These are phyloP conservation scores for Yarrowia hollandica DNA, from an alignment of 805 yeast genomes.

Conservation along the genomic window DNA sequence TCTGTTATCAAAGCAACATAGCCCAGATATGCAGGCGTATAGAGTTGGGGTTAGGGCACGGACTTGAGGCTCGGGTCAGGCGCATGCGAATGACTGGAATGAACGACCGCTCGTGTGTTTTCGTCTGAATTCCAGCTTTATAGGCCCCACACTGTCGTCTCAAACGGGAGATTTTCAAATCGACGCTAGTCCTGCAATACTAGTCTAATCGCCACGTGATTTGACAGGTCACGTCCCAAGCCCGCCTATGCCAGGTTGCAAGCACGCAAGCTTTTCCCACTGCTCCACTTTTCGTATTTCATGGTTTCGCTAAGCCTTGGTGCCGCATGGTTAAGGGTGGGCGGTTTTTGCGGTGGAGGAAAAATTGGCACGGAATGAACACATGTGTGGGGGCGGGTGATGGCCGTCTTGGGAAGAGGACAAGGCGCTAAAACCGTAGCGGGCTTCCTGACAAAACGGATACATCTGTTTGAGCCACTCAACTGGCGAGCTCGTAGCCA, in stretches of 20 bases:
- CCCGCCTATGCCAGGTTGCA: no score
- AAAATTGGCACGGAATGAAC: neutral
- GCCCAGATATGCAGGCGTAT: constrained; percentile 8
- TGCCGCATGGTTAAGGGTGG: constrained; percentile 20
- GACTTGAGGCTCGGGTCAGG: neutral
- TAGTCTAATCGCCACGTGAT: neutral
- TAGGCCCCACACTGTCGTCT: no score
- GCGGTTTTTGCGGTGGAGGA: neutral
- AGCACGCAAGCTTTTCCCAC: no score
- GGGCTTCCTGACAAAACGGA: no score
- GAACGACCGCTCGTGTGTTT: neutral
- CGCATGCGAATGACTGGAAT: neutral
- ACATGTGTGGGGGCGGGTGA: neutral
- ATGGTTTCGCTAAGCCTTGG: constrained; percentile 15
- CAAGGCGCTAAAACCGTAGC: no score
- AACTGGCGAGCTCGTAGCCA: no score
- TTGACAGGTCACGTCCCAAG: neutral
- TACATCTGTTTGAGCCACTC: no score
- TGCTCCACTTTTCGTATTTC: neutral
- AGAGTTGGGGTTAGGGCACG: constrained; percentile 1
- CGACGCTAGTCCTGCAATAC: no score
- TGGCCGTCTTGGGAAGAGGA: no score
- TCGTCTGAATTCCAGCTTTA: neutral
- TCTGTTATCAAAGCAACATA: constrained; percentile 6
- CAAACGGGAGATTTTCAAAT: neutral